Percentiles rank a stretch among this genome's conserved stretches.
These are phyloP conservation scores for Sugiyamaella castrensis DNA, from an alignment of 1,139 yeast species.

Conservation along the genomic window DNA sequence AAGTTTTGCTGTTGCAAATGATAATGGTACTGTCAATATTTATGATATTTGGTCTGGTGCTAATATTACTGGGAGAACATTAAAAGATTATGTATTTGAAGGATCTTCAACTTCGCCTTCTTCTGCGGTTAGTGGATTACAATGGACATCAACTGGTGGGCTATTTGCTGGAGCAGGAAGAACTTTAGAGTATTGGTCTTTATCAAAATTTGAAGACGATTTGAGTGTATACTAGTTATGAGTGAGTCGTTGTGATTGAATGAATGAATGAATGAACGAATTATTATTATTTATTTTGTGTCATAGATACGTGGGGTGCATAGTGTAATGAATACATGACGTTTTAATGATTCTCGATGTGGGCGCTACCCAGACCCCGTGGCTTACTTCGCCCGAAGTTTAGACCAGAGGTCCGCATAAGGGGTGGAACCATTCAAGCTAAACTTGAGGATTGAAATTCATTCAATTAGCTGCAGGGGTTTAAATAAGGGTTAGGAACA, in stretches of 20 bases:
- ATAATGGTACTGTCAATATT: conserved; percentile 10
- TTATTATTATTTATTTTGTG: no score
- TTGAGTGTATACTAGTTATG: background rate
- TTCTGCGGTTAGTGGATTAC: conserved; percentile 5
- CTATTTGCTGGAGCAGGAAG: conserved; percentile 9
- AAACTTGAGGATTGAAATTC: no score
- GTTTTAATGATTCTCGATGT: background rate
- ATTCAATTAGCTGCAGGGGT: no score
- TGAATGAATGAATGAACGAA: no score
- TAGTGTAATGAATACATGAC: no score
- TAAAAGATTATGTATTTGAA: background rate
- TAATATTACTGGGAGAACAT: conserved; percentile 8
- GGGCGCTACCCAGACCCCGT: background rate
- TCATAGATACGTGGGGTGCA: no score
- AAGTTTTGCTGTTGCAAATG: conserved; percentile 11
- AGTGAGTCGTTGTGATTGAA: no score
- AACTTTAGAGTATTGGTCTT: conserved; percentile 12
- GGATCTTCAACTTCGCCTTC: background rate
- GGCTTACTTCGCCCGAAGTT: conserved; percentile 2
- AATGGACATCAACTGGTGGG: conserved; percentile 13
- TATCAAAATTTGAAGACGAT: conserved; percentile 1
- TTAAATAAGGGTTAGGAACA: no score
- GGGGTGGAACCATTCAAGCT: no score
- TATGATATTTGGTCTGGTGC: conserved; percentile 12
- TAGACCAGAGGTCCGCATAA: background rate